phyloP scores from a whole-genome alignment of 139 green algal species.

The Picocystis salinarum region DNA sequence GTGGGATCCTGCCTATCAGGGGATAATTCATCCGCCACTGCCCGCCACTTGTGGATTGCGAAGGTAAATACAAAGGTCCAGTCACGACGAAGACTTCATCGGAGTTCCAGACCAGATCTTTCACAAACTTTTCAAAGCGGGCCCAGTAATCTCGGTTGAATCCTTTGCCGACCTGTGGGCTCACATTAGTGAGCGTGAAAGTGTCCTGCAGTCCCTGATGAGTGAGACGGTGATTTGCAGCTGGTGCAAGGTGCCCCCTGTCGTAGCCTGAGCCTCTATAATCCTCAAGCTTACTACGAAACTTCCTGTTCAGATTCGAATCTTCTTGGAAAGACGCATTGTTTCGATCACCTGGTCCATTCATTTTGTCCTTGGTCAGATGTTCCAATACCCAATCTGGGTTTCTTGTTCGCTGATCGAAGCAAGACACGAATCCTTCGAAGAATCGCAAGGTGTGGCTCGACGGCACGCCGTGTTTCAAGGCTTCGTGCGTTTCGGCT shows the following conservation, averaged over 20 bases:
- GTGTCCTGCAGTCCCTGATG: slow-evolving; percentile 70
- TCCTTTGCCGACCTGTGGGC: slow-evolving; percentile 51
- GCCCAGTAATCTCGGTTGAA: slow-evolving; percentile 95
- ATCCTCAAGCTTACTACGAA: slow-evolving; percentile 46
- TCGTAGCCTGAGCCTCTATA: slow-evolving; percentile 66
- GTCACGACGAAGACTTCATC: slow-evolving; percentile 61
- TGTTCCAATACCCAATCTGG: slow-evolving; percentile 56
- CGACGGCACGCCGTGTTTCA: no score
- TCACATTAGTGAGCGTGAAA: slow-evolving; percentile 56
- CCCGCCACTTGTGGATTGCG: slow-evolving; percentile 3
- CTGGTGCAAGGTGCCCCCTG: slow-evolving; percentile 74
- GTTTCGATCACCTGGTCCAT: slow-evolving; percentile 20
- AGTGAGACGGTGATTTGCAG: slow-evolving; percentile 52
- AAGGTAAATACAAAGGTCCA: slow-evolving; percentile 62
- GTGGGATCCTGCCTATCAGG: slow-evolving; percentile 45
- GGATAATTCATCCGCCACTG: slow-evolving; percentile 44
- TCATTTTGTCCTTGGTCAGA: slow-evolving; percentile 21
- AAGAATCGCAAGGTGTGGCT: slow-evolving; percentile 1
- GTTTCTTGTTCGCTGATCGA: slow-evolving; percentile 49
- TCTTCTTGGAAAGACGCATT: not conserved
- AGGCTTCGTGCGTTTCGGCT: no score
- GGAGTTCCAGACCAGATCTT: slow-evolving; percentile 20
- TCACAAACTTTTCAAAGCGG: slow-evolving; percentile 72
- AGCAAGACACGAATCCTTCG: slow-evolving; percentile 26
- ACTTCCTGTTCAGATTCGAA: slow-evolving; percentile 53